Evolutionary conservation across 257 asterid species (phyloP).

Genomic region (Nicotiana knightiana): DNA sequence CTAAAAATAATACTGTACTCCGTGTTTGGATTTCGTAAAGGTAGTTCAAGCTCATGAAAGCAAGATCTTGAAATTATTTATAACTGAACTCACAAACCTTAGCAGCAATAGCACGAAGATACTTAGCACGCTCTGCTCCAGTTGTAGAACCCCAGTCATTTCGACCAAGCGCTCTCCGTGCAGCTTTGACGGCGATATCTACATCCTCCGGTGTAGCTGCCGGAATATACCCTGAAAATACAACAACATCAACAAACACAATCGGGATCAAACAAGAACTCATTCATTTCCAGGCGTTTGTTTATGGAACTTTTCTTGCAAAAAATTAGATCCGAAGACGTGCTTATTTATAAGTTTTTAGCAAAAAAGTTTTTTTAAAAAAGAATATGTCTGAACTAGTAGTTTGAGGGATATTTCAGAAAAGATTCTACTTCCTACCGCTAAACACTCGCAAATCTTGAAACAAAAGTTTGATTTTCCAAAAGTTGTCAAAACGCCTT

Average conservation of each 20-base stretch:
- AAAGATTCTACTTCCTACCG: background rate
- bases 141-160: slow-evolving; percentile 43
- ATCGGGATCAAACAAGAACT: background rate
- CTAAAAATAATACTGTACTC: no score
- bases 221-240: slow-evolving; percentile 60
- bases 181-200: slow-evolving; percentile 47
- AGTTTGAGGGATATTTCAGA: background rate
- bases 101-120: slow-evolving; percentile 48
- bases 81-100: slow-evolving; percentile 23
- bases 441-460: background rate
- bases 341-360: no score
- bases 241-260: background rate
- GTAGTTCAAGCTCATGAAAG: background rate
- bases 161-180: slow-evolving; percentile 46
- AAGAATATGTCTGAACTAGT: no score
- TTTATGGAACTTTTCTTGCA: background rate
- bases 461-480: background rate
- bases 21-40: background rate
- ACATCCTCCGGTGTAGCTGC: slow-evolving; percentile 83
- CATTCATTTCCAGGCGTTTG: background rate
- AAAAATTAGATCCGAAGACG: no score
- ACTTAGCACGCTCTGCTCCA: slow-evolving; percentile 46
- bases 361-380: no score
- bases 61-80: background rate
- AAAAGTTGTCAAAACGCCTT: background rate